Conservation (phyloP, 2,329 filamentous ascomycete species). For the Xylariaceae sp. region DNA sequence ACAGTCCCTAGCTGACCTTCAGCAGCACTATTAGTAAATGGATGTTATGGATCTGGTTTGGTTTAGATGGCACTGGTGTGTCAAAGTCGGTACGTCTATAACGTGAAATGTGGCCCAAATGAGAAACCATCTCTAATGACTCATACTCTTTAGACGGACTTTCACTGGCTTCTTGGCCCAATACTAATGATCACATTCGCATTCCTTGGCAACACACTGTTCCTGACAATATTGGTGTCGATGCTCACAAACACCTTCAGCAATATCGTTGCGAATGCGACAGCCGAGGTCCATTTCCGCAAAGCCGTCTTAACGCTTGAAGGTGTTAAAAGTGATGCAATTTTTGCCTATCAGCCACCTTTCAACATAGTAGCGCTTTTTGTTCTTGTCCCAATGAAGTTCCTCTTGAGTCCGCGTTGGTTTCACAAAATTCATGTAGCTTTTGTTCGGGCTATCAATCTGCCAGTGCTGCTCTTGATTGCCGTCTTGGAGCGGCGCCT, state of each 20-base stretch:
- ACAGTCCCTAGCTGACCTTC: slow-evolving; percentile 21
- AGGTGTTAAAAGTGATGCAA: slow-evolving; percentile 82
- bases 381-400: slow-evolving; percentile 77
- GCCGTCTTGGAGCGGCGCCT: slow-evolving; percentile 72
- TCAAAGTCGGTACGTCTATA: slow-evolving; percentile 55
- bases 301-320: slow-evolving; percentile 82
- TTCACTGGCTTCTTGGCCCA: slow-evolving; percentile 81
- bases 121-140: slow-evolving; percentile 1
- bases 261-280: slow-evolving; percentile 76
- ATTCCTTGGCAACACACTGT: slow-evolving; percentile 85
- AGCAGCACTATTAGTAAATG: slow-evolving; percentile 76
- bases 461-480: slow-evolving; percentile 75
- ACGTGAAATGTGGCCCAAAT: neutral
- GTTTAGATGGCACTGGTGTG: slow-evolving; percentile 74
- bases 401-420: slow-evolving; percentile 79
- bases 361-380: slow-evolving; percentile 82
- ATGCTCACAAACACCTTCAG: slow-evolving; percentile 86
- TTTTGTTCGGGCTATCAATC: slow-evolving; percentile 74
- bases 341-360: slow-evolving; percentile 82
- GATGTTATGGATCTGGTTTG: slow-evolving; percentile 96
- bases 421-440: slow-evolving; percentile 90
- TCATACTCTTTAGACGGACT: slow-evolving; percentile 58
- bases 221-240: slow-evolving; percentile 86
- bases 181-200: slow-evolving; percentile 82
- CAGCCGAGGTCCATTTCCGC: slow-evolving; percentile 83